phyloP scores from a whole-genome alignment of 2,329 filamentous ascomycete genomes.

The Xylaria sp. region DNA sequence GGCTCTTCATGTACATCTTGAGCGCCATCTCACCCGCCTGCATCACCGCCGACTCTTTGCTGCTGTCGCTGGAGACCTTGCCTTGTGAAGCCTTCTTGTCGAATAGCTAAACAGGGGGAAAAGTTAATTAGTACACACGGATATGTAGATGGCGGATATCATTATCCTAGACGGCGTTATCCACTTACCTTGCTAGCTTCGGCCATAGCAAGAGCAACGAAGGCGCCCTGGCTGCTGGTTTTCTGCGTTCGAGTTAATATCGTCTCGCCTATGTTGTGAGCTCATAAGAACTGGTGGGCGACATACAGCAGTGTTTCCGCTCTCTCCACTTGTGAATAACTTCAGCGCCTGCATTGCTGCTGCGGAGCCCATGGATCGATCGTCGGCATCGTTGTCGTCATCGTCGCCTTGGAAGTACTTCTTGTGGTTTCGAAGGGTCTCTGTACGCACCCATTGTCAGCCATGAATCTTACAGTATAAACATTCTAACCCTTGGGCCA shows the following conservation, averaged over 20 bases:
- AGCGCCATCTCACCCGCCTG: slow-evolving; percentile 86
- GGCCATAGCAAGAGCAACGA: slow-evolving; percentile 86
- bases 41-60: slow-evolving; percentile 83
- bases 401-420: slow-evolving; percentile 71
- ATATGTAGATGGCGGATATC: background rate
- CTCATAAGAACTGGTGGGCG: background rate
- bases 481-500: background rate
- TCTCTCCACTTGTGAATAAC: slow-evolving; percentile 73
- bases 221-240: slow-evolving; percentile 75
- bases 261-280: background rate
- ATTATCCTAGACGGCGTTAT: no score
- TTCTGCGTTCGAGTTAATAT: slow-evolving; percentile 40
- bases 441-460: slow-evolving; percentile 48
- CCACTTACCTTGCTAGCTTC: slow-evolving; percentile 81
- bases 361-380: slow-evolving; percentile 71
- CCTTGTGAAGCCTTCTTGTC: slow-evolving; percentile 66
- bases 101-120: slow-evolving; percentile 59
- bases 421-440: slow-evolving; percentile 80
- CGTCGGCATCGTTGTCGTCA: slow-evolving; percentile 58
- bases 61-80: slow-evolving; percentile 66
- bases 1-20: slow-evolving; percentile 89
- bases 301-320: slow-evolving; percentile 52
- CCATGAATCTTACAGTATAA: background rate
- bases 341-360: slow-evolving; percentile 85
- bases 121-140: slow-evolving; percentile 5